Evolutionary conservation across 1,284 basidiomycete genomes (phyloP).

Genomic region (Afroboletus lepidellus): DNA sequence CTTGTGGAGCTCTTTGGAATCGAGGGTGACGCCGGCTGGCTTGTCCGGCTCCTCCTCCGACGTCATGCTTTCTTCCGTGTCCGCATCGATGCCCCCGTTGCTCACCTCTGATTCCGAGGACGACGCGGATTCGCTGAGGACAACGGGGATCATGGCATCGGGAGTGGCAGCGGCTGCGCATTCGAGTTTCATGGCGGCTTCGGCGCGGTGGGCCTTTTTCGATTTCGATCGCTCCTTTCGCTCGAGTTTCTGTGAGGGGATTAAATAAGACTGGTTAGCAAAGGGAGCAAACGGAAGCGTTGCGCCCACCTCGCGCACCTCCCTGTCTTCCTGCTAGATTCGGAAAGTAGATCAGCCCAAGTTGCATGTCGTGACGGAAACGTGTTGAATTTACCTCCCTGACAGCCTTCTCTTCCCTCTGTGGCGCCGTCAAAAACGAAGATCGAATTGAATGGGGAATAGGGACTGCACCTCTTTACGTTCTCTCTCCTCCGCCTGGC

Average conservation of each 20-base stretch:
- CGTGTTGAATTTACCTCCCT: conserved; percentile 33
- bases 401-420: conserved; percentile 55
- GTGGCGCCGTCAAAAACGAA: conserved; percentile 16
- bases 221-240: conserved; percentile 56
- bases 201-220: conserved; percentile 49
- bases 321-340: conserved; percentile 49
- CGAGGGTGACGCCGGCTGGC: conserved; percentile 30
- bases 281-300: conserved; percentile 2
- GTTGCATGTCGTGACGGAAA: conserved; percentile 1
- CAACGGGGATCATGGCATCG: conserved; percentile 30
- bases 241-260: conserved; percentile 45
- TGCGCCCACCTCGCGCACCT: conserved; percentile 48
- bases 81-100: conserved; percentile 60
- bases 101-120: conserved; percentile 58
- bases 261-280: neutral
- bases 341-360: conserved; percentile 19
- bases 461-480: conserved; percentile 50
- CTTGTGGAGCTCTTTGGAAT: conserved; percentile 37
- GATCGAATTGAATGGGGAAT: neutral
- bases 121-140: conserved; percentile 29
- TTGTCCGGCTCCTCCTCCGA: conserved; percentile 66
- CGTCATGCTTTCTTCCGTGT: conserved; percentile 70
- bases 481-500: conserved; percentile 48
- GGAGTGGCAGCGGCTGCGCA: conserved; percentile 17
- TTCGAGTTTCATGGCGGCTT: conserved; percentile 36